phyloP scores from a whole-genome alignment of 176 grass and related monocot species.

The Sorghum bicolor region Sorghum_bicolor_NCBIv3 NC_012871.2:64780501-64781000 shows the following conservation, averaged over 20 bases:
- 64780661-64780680: constrained; percentile 28
- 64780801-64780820: constrained; percentile 59
- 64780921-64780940: not conserved
- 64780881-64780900: constrained; percentile 24
- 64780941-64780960: constrained; percentile 10
- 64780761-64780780: constrained; percentile 48
- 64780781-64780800: constrained; percentile 80
- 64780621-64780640: constrained; percentile 60
- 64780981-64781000: not conserved
- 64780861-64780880: constrained; percentile 60
- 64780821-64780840: constrained; percentile 76
- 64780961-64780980: not conserved
- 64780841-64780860: constrained; percentile 74
- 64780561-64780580: constrained; percentile 52
- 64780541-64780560: constrained; percentile 68
- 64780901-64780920: constrained; percentile 31
- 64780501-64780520: not conserved
- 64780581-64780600: constrained; percentile 77
- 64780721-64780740: constrained; percentile 68
- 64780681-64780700: constrained; percentile 36
- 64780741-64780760: constrained; percentile 36
- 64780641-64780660: constrained; percentile 57
- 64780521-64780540: constrained; percentile 66
- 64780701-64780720: constrained; percentile 73
- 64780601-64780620: constrained; percentile 75